These are phyloP conservation scores for Tuber calosporum DNA, from an alignment of 495 filamentous ascomycete genomes.

Conservation along the genomic window DNA sequence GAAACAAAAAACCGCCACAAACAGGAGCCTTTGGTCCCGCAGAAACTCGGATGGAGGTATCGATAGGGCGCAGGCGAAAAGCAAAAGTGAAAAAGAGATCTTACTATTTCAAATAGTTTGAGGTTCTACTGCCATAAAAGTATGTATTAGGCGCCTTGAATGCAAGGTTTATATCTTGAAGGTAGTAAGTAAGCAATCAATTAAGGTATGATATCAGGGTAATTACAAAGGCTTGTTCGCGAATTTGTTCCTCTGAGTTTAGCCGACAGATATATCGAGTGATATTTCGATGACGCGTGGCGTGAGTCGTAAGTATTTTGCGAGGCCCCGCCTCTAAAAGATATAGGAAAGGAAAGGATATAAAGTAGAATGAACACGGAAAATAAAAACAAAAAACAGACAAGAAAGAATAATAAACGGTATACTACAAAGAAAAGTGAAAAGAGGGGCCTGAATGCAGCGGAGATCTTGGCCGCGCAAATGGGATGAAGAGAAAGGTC, in stretches of 20 bases:
- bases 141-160: not conserved
- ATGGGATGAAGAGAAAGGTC: not conserved
- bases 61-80: not conserved
- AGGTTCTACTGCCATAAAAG: not conserved
- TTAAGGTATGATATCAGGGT: constrained; percentile 2
- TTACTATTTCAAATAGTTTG: not conserved
- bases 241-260: constrained; percentile 9
- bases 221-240: constrained; percentile 24
- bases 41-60: not conserved
- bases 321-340: constrained; percentile 10
- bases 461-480: constrained; percentile 28
- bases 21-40: not conserved
- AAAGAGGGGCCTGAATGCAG: constrained; percentile 20
- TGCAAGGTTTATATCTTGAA: constrained; percentile 1
- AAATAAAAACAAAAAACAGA: constrained; percentile 11
- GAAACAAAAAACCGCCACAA: not conserved
- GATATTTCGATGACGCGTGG: constrained; percentile 16
- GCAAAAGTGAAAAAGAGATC: not conserved
- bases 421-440: constrained; percentile 16
- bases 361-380: not conserved
- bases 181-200: constrained; percentile 16
- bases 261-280: constrained; percentile 9
- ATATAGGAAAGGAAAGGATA: not conserved
- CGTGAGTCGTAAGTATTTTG: constrained; percentile 12
- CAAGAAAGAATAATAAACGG: constrained; percentile 8